phyloP scores from a whole-genome alignment of 2,329 filamentous ascomycete genomes.

The Aspergillus sp. region DNA sequence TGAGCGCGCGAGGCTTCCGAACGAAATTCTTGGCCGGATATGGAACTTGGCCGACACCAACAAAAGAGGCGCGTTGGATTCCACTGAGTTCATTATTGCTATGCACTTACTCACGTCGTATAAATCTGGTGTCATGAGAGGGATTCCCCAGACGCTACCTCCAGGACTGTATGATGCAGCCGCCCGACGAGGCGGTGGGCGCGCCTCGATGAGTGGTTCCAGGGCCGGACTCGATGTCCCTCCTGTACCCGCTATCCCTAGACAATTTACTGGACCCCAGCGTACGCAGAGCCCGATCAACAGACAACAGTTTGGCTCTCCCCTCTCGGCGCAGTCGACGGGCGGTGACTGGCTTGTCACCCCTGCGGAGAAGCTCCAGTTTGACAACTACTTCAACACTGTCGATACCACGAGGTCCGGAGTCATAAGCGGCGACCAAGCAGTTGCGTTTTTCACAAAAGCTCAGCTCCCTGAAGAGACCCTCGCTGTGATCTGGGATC shows the following conservation, averaged over 20 bases:
- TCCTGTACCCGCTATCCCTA: conserved; percentile 71
- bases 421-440: conserved; percentile 90
- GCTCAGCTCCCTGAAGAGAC: conserved; percentile 86
- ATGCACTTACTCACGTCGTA: conserved; percentile 96
- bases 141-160: conserved; percentile 78
- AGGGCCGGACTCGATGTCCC: conserved; percentile 54
- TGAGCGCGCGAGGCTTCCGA: conserved; percentile 86
- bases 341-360: conserved; percentile 80
- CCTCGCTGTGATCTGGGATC: conserved; percentile 94
- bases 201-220: conserved; percentile 55
- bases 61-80: conserved; percentile 82
- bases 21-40: conserved; percentile 89
- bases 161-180: conserved; percentile 90
- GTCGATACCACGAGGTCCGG: conserved; percentile 82
- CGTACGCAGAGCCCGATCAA: conserved; percentile 65
- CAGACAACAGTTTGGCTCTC: conserved; percentile 55
- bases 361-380: conserved; percentile 81
- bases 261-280: conserved; percentile 71
- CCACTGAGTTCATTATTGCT: conserved; percentile 94
- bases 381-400: conserved; percentile 82
- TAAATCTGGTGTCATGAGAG: conserved; percentile 80
- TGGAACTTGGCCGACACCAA: conserved; percentile 96
- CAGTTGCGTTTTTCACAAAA: conserved; percentile 90
- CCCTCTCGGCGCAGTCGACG: conserved; percentile 58
- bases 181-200: conserved; percentile 65